Evolutionary conservation across 1,284 basidiomycete genomes (phyloP).

Genomic region (Ceraceosorus bombacis): DNA sequence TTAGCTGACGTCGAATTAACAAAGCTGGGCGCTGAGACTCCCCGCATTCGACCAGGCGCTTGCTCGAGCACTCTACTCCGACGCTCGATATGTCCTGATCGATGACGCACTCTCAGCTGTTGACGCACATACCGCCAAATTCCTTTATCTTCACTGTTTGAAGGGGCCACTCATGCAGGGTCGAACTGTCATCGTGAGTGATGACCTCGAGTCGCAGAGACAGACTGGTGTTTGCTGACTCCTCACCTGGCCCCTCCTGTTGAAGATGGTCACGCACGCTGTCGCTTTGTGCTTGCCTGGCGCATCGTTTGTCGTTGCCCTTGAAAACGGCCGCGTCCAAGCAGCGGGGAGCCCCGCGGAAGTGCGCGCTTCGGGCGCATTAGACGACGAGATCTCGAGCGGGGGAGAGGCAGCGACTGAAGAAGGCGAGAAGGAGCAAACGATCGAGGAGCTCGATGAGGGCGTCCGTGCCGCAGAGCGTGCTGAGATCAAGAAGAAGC

Average conservation of each 20-base stretch:
- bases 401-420: conserved; percentile 7
- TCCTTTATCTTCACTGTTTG: conserved; percentile 62
- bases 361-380: conserved; percentile 56
- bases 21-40: too few relatives aligned
- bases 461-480: conserved; percentile 29
- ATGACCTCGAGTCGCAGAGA: too few relatives aligned
- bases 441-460: conserved; percentile 38
- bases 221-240: too few relatives aligned
- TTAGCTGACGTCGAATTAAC: too few relatives aligned
- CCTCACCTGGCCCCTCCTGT: conserved; percentile 13
- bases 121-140: conserved; percentile 77
- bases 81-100: conserved; percentile 72
- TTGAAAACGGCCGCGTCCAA: conserved; percentile 66
- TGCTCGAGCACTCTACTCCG: conserved; percentile 86
- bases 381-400: conserved; percentile 51
- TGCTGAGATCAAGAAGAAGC: conserved; percentile 31
- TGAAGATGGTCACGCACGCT: conserved; percentile 69
- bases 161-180: conserved; percentile 60
- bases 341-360: conserved; percentile 62
- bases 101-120: conserved; percentile 87
- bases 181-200: conserved; percentile 58
- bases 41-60: conserved; percentile 15
- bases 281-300: conserved; percentile 66
- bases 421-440: conserved; percentile 18
- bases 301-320: conserved; percentile 62